Percentiles rank a stretch among this genome's conserved stretches.
Conservation (phyloP, 768 basidiomycete genomes). For the Lactifluus volemus region DNA sequence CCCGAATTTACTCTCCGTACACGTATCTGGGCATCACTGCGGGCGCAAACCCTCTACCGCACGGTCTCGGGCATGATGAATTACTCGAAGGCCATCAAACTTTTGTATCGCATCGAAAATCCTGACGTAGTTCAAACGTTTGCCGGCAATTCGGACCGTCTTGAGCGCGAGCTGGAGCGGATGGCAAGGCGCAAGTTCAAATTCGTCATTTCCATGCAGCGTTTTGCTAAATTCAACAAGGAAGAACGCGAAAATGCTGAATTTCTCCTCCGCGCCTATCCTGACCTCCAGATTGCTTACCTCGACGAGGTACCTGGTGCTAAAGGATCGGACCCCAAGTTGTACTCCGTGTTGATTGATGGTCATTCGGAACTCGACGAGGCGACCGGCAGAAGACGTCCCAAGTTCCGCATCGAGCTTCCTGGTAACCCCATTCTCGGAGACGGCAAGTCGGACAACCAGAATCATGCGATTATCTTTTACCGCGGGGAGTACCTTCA, state of each 20-base stretch:
- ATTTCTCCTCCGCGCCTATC: constrained; percentile 94
- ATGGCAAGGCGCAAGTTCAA: constrained; percentile 99
- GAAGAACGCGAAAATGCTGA: constrained; percentile 98
- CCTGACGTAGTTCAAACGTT: constrained; percentile 95
- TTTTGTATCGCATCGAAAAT: constrained; percentile 97
- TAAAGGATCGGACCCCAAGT: constrained; percentile 77
- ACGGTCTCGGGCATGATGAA: constrained; percentile 99
- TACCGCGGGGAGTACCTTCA: constrained; percentile 99
- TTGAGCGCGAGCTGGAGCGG: constrained; percentile 92
- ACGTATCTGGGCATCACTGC: constrained; percentile 97
- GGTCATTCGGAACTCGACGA: constrained; percentile 95
- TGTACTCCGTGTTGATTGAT: constrained; percentile 93
- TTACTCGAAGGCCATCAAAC: constrained; percentile 99
- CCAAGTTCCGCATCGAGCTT: constrained; percentile 95
- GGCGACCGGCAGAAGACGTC: constrained; percentile 78
- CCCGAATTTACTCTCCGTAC: constrained; percentile 98
- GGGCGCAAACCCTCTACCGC: constrained; percentile 96
- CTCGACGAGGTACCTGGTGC: constrained; percentile 92
- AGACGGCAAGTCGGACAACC: constrained; percentile 98
- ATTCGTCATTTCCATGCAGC: constrained; percentile 97
- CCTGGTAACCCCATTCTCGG: constrained; percentile 99
- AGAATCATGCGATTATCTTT: constrained; percentile 99
- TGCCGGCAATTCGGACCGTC: constrained; percentile 91
- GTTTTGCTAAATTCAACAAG: constrained; percentile 98
- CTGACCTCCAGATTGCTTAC: constrained; percentile 96